Conservation (phyloP, 306 rosid genomes). For the Dalbergia cultrata region DNA sequence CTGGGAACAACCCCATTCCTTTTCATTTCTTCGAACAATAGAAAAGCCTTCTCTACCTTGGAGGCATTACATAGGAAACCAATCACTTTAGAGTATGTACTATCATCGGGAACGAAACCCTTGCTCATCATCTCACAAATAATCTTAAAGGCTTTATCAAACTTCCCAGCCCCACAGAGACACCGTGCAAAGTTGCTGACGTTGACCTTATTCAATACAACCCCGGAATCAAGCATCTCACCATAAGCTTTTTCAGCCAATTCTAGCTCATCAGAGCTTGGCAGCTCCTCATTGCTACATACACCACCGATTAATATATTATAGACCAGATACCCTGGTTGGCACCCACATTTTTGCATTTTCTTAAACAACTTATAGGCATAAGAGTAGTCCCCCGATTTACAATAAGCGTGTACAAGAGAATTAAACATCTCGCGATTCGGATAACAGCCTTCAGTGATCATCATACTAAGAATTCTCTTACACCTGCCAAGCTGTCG, state of each 20-base stretch:
- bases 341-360: slow-evolving; percentile 71
- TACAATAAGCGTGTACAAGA: slow-evolving; percentile 83
- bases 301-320: slow-evolving; percentile 79
- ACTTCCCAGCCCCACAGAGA: slow-evolving; percentile 80
- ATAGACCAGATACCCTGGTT: slow-evolving; percentile 77
- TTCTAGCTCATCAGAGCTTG: slow-evolving; percentile 61
- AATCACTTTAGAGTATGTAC: slow-evolving; percentile 86
- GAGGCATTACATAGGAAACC: slow-evolving; percentile 75
- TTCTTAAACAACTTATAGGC: slow-evolving; percentile 78
- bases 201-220: slow-evolving; percentile 78
- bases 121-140: slow-evolving; percentile 81
- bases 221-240: slow-evolving; percentile 80
- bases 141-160: slow-evolving; percentile 75
- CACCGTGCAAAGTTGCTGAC: slow-evolving; percentile 74
- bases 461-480: slow-evolving; percentile 90
- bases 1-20: slow-evolving; percentile 75
- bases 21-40: slow-evolving; percentile 83
- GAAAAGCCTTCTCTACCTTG: slow-evolving; percentile 82
- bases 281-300: slow-evolving; percentile 66
- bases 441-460: slow-evolving; percentile 84
- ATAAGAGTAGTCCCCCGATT: slow-evolving; percentile 68
- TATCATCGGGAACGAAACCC: slow-evolving; percentile 81
- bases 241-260: slow-evolving; percentile 80
- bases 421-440: slow-evolving; percentile 75
- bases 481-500: slow-evolving; percentile 81